Conservation (phyloP, 495 filamentous ascomycete species). For the Articulospora tetracladia region DNA sequence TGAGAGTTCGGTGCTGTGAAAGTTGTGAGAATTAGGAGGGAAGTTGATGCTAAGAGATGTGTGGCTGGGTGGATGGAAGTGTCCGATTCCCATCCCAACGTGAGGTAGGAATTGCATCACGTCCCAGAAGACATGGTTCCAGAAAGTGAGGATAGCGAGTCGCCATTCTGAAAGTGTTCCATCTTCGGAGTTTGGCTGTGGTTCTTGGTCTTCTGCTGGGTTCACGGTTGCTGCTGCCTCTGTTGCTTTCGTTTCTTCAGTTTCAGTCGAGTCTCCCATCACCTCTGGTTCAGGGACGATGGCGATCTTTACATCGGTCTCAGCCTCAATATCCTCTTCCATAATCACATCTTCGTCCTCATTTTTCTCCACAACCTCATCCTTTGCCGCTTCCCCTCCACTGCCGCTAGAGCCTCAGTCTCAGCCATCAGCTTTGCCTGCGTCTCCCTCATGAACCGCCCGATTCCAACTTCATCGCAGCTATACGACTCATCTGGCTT, state of each 20-base stretch:
- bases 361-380: neutral
- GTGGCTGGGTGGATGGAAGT: neutral
- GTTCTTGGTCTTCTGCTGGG: neutral
- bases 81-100: neutral
- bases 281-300: no score
- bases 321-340: neutral
- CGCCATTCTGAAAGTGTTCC: neutral
- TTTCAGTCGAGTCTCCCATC: neutral
- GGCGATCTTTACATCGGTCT: neutral
- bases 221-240: neutral
- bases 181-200: neutral
- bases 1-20: no score
- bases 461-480: neutral
- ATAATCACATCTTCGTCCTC: neutral
- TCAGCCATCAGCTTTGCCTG: neutral
- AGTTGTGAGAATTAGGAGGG: no score
- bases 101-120: neutral
- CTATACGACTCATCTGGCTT: neutral
- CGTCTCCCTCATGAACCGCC: neutral
- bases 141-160: neutral
- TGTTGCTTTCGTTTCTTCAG: neutral
- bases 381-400: neutral
- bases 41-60: neutral
- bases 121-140: neutral
- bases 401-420: neutral